phyloP scores from a whole-genome alignment of 345 rosid genomes.

The Eucalyptus dawsonii region DNA sequence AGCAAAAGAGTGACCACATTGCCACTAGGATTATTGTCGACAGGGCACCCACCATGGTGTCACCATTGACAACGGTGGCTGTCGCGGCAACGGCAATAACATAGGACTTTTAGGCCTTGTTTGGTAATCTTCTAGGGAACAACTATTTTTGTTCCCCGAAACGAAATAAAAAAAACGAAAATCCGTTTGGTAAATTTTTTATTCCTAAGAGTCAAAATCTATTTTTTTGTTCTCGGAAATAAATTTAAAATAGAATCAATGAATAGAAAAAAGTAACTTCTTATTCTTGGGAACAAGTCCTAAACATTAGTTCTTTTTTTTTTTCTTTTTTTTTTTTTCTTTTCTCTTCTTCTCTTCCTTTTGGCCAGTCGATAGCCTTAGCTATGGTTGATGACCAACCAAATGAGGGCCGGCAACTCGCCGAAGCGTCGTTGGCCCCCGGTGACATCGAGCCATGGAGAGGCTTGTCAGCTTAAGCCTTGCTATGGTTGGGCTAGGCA shows the following conservation, averaged over 20 bases:
- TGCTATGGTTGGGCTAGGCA: accelerated
- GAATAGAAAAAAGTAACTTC: accelerated
- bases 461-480: too few species aligned
- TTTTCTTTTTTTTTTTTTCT: too few species aligned
- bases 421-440: accelerated
- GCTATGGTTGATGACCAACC: accelerated
- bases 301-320: accelerated
- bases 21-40: accelerated
- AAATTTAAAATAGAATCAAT: accelerated
- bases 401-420: accelerated
- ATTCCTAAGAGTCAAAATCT: accelerated
- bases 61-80: accelerated
- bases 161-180: accelerated
- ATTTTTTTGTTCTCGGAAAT: too few species aligned
- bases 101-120: too few species aligned
- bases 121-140: accelerated
- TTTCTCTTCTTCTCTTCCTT: too few species aligned
- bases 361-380: accelerated
- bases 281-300: accelerated
- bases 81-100: accelerated
- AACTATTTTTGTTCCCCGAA: accelerated
- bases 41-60: accelerated
- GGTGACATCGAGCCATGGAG: accelerated
- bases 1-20: too few species aligned
- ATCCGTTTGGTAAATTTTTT: too few species aligned